Conservation (phyloP, 352 stramenopile species). For the Globisporangium parvum region DNA sequence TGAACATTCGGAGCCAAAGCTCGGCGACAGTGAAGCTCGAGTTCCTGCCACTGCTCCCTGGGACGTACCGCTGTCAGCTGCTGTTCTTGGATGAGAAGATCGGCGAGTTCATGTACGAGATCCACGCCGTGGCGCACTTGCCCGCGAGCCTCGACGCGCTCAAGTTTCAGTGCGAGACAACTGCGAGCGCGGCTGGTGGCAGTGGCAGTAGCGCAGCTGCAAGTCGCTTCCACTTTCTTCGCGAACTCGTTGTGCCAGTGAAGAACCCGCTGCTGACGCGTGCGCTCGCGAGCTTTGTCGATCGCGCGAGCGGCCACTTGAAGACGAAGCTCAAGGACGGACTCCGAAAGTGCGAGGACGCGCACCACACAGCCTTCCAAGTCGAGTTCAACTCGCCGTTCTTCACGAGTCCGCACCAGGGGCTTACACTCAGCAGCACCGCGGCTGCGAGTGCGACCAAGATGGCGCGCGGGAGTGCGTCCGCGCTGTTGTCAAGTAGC, state of each 20-base stretch:
- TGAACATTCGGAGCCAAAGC: conserved; percentile 44
- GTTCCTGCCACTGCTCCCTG: conserved; percentile 85
- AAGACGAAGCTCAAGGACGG: conserved; percentile 75
- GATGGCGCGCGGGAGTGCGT: conserved; percentile 1
- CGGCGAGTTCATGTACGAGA: conserved; percentile 93
- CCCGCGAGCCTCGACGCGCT: conserved; percentile 71
- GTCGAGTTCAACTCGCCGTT: conserved; percentile 87
- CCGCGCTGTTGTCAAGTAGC: background rate
- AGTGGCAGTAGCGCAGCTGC: conserved; percentile 6
- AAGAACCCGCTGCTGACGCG: conserved; percentile 80
- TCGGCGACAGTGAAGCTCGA: conserved; percentile 77
- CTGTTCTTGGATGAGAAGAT: conserved; percentile 89
- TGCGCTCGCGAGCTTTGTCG: conserved; percentile 55
- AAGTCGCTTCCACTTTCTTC: conserved; percentile 46
- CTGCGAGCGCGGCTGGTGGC: conserved; percentile 5
- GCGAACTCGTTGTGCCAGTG: conserved; percentile 67
- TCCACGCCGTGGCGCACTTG: conserved; percentile 77
- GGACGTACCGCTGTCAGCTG: conserved; percentile 87
- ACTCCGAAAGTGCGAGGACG: conserved; percentile 71
- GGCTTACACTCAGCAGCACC: conserved; percentile 35
- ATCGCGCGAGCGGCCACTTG: conserved; percentile 60
- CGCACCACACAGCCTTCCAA: conserved; percentile 53
- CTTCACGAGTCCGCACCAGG: conserved; percentile 55
- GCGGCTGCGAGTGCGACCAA: conserved; percentile 5
- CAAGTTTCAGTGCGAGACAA: conserved; percentile 71